phyloP scores from a whole-genome alignment of 306 rosid species.

The Herpetospermum pedunculosum region DNA sequence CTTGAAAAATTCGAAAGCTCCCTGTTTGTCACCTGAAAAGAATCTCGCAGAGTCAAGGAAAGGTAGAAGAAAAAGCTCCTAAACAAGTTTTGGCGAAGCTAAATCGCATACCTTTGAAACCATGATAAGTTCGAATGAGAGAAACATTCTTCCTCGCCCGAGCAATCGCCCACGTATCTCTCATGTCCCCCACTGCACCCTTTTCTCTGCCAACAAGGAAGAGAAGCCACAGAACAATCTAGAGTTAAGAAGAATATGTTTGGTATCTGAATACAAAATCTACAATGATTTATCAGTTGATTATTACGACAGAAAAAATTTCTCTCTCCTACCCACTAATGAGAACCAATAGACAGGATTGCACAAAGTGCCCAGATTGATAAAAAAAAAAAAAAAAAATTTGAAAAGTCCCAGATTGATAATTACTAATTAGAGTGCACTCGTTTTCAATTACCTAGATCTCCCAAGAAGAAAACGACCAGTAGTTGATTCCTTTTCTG shows the following conservation, averaged over 20 bases:
- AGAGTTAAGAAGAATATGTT: background rate
- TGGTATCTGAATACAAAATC: background rate
- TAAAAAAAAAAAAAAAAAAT: no score
- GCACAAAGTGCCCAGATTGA: background rate
- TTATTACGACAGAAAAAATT: background rate
- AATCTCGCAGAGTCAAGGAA: background rate
- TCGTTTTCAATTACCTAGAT: slow-evolving; percentile 45
- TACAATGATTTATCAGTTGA: background rate
- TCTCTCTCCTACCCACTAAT: background rate
- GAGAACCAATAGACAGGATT: slow-evolving; percentile 4
- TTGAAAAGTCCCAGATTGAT: background rate
- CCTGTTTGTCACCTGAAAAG: slow-evolving; percentile 81
- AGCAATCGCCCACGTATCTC: slow-evolving; percentile 93
- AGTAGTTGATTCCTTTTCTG: slow-evolving; percentile 91
- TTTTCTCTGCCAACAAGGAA: slow-evolving; percentile 58
- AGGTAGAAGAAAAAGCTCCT: background rate
- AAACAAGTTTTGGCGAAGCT: background rate
- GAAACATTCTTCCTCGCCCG: slow-evolving; percentile 80
- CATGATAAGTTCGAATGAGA: slow-evolving; percentile 85
- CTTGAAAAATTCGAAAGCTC: slow-evolving; percentile 79
- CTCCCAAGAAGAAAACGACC: slow-evolving; percentile 97
- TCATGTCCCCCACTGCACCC: slow-evolving; percentile 95
- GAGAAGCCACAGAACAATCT: background rate
- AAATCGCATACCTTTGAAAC: slow-evolving; percentile 68
- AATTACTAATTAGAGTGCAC: background rate